Base-by-base conservation (phyloP, 2,329 filamentous ascomycete species). In the Grosmannia penicillata region DNA sequence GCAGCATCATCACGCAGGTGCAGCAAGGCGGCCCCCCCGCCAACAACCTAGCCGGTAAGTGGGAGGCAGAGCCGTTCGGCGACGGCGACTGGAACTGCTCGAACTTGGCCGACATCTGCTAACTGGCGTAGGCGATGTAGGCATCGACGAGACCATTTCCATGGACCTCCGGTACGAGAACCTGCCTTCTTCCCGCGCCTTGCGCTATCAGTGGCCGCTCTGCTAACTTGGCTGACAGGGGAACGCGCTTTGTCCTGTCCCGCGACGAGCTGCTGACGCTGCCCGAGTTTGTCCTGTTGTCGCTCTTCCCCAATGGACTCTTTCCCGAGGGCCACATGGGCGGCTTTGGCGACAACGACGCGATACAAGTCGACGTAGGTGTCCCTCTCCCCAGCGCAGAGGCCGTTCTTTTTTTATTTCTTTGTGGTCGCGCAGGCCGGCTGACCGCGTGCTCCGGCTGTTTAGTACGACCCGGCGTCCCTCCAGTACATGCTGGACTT, bases 401-500 rank as follows among this genome's bases (percentile, higher is more conserved):
- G 11, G 21, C 21, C 8, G 24, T 25, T 25, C 24, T 25, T 11
- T 8, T 25, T 7, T 11, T 25, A 25, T 14, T n/a, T n/a, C n/a
- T n/a, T n/a, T n/a, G n/a, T n/a, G n/a, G n/a, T n/a, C n/a, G n/a
- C n/a, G n/a, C n/a, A n/a, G 26, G 10, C 26, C 26, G 26, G 26
- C 7, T 11, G 11, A 5, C 15, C 6, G 33, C 33, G 24, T 25
- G 17, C 8, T 14, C n/a, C 10, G n/a, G 23, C 46, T 33, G 1
- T 61, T 50, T 63, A 98, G 91, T 98, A 96, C 63, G 91, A 98
- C 59, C 89, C 91, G 19, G 78, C 79, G 38, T 96, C 89, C 34
- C 74, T 98, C 39, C 86, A 96, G 61, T 98, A 96, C 64, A 98
- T 98, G 91, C 75, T 98, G 47, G 89, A 95, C 52, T 98, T 98